Conservation (phyloP, 2,329 filamentous ascomycete species). For the Fusarium nurragi region DNA sequence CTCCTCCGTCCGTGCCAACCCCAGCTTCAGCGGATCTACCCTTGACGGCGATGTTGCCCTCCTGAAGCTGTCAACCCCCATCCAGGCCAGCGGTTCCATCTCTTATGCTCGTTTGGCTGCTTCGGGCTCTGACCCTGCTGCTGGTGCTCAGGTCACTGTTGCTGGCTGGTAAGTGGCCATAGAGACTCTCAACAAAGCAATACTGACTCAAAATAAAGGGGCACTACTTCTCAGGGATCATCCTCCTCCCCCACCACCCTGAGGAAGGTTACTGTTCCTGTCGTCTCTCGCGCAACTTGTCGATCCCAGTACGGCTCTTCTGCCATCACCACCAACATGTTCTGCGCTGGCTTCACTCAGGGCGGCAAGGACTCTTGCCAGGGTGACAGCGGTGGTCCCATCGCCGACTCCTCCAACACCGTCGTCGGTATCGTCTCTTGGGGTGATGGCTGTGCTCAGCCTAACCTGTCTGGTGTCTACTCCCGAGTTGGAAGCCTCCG, state of each 20-base stretch:
- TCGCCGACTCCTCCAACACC: conserved; percentile 38
- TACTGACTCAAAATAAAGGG: conserved; percentile 28
- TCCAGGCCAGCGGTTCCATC: conserved; percentile 27
- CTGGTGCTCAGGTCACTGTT: conserved; percentile 28
- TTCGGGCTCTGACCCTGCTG: conserved; percentile 41
- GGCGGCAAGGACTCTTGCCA: conserved; percentile 49
- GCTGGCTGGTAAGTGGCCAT: conserved; percentile 44
- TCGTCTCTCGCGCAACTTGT: conserved; percentile 44
- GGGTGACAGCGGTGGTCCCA: conserved; percentile 48
- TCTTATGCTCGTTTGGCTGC: conserved; percentile 41
- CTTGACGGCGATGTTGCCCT: conserved; percentile 45
- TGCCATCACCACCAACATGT: conserved; percentile 45
- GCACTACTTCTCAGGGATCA: conserved; percentile 31
- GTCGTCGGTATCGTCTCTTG: conserved; percentile 47
- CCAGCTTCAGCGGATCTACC: conserved; percentile 29
- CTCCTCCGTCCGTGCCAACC: conserved; percentile 39
- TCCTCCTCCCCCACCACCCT: conserved; percentile 29
- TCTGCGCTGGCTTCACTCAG: conserved; percentile 45
- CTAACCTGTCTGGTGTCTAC: conserved; percentile 45
- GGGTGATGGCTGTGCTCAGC: conserved; percentile 45
- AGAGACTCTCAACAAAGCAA: neutral
- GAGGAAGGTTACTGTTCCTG: conserved; percentile 47
- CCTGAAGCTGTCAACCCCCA: conserved; percentile 43
- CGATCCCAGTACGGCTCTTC: conserved; percentile 36
- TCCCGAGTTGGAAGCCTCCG: conserved; percentile 41